These are phyloP conservation scores for Paralagenidium karlingii DNA, from an alignment of 352 stramenopile genomes.

Conservation along the genomic window DNA sequence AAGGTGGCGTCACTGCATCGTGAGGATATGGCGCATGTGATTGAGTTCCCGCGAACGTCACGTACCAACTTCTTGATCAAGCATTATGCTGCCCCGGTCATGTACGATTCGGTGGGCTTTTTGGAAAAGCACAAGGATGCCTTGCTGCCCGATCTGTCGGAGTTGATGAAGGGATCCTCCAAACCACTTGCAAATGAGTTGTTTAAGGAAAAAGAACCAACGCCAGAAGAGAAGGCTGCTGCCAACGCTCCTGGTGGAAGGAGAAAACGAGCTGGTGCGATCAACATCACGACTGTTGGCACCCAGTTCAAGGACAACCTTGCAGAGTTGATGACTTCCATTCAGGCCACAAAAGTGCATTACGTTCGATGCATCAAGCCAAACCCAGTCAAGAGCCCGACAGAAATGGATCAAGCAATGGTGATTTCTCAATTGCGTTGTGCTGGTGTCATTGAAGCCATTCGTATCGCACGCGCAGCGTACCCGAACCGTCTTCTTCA, in stretches of 20 bases:
- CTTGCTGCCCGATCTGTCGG: conserved; percentile 88
- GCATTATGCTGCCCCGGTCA: conserved; percentile 91
- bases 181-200: conserved; percentile 62
- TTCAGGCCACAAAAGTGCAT: conserved; percentile 93
- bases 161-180: conserved; percentile 66
- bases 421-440: conserved; percentile 95
- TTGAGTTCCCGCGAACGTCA: conserved; percentile 73
- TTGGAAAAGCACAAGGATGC: conserved; percentile 95
- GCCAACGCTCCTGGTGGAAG: conserved; percentile 20
- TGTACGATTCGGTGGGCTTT: conserved; percentile 90
- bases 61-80: conserved; percentile 90
- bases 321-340: conserved; percentile 88
- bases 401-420: conserved; percentile 85
- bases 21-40: conserved; percentile 71
- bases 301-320: conserved; percentile 93
- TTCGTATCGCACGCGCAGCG: conserved; percentile 95
- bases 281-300: conserved; percentile 61
- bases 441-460: conserved; percentile 98
- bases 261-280: conserved; percentile 29
- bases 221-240: conserved; percentile 24
- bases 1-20: conserved; percentile 77
- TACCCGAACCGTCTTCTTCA: conserved; percentile 96
- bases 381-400: conserved; percentile 92
- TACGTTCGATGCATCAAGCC: conserved; percentile 99
- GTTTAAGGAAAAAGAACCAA: conserved; percentile 33